A percentile compares a stretch with the other conserved stretches of the same genome.
Conservation (phyloP, 2,329 filamentous ascomycete species). For the Fusarium tjaetaba region DNA sequence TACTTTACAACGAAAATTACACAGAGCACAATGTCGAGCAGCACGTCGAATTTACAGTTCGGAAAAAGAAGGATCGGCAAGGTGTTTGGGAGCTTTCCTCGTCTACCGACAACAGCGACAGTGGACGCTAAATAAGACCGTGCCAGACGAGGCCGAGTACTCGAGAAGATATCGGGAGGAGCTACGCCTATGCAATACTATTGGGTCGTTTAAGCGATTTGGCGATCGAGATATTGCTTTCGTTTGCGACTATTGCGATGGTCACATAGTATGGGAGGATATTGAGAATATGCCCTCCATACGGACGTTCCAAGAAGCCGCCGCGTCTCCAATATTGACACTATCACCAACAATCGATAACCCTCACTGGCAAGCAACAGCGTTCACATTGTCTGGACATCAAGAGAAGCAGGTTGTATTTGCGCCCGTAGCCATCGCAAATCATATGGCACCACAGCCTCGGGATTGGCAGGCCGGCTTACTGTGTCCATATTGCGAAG, state of each 20-base stretch:
- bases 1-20: conserved; percentile 60
- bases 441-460: conserved; percentile 61
- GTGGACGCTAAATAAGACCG: conserved; percentile 41
- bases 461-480: conserved; percentile 64
- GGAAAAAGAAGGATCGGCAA: conserved; percentile 57
- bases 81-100: conserved; percentile 67
- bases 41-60: conserved; percentile 65
- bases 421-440: conserved; percentile 66
- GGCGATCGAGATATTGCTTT: conserved; percentile 65
- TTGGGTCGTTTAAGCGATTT: conserved; percentile 67
- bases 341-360: conserved; percentile 43
- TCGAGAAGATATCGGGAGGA: conserved; percentile 57
- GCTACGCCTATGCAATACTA: conserved; percentile 60
- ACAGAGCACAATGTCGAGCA: conserved; percentile 67
- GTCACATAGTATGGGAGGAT: conserved; percentile 68
- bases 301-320: conserved; percentile 48
- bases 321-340: conserved; percentile 33
- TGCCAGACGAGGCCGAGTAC: conserved; percentile 47
- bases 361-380: conserved; percentile 64
- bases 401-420: conserved; percentile 64
- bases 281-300: conserved; percentile 62
- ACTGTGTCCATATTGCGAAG: conserved; percentile 67
- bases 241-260: conserved; percentile 70
- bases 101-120: conserved; percentile 61
- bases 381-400: conserved; percentile 51